These are phyloP conservation scores for Penicilliopsis zonata DNA, from an alignment of 495 filamentous ascomycete genomes.

Conservation along the genomic window DNA sequence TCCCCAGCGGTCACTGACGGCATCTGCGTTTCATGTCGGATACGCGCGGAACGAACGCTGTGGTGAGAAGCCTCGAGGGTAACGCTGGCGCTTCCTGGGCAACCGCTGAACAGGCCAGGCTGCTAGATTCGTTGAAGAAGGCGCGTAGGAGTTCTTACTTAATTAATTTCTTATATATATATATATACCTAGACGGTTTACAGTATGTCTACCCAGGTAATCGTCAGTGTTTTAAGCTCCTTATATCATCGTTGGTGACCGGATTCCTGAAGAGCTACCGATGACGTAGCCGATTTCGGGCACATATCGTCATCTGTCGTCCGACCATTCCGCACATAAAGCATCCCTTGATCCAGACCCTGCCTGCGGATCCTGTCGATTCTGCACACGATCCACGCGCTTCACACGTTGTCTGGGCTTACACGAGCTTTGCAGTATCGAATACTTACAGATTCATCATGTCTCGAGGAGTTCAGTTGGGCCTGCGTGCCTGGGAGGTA, in stretches of 20 bases:
- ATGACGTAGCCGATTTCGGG: constrained; percentile 23
- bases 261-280: constrained; percentile 2
- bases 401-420: too few species aligned
- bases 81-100: too few species aligned
- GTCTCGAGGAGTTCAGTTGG: constrained; percentile 19
- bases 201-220: too few species aligned
- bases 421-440: background rate
- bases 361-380: too few species aligned
- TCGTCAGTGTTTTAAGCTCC: too few species aligned
- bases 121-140: too few species aligned
- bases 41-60: constrained; percentile 5
- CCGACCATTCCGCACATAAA: constrained; percentile 17
- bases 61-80: background rate
- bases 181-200: too few species aligned
- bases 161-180: too few species aligned
- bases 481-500: constrained; percentile 30
- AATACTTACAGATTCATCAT: constrained; percentile 9
- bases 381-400: too few species aligned
- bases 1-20: constrained; percentile 4
- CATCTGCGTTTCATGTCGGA: constrained; percentile 9
- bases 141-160: too few species aligned
- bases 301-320: constrained; percentile 21
- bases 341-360: constrained; percentile 7
- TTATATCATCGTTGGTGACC: background rate
- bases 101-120: too few species aligned